Evolutionary conservation across 257 asterid species (phyloP).

Genomic region (Penstemon barbatus): DNA sequence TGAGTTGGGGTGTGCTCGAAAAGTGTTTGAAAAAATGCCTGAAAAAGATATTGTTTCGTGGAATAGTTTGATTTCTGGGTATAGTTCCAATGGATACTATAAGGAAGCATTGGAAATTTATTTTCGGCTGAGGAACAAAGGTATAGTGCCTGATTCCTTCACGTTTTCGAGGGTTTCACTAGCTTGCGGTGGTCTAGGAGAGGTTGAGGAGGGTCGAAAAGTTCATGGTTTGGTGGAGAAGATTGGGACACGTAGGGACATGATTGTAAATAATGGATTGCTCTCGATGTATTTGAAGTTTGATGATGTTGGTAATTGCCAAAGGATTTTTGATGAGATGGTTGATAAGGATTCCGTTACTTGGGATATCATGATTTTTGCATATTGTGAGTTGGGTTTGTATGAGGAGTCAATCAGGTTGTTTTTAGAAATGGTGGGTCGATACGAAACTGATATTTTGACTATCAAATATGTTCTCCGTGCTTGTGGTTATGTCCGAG

Average conservation of each 20-base stretch:
- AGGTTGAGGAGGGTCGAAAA: constrained; percentile 53
- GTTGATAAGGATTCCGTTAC: constrained; percentile 58
- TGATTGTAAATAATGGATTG: constrained; percentile 56
- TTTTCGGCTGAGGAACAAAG: constrained; percentile 38
- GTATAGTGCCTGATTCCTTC: constrained; percentile 54
- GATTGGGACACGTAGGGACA: constrained; percentile 51
- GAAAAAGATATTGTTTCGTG: constrained; percentile 69
- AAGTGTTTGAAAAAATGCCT: constrained; percentile 69
- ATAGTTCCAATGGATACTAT: constrained; percentile 62
- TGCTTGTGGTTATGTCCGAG: constrained; percentile 67
- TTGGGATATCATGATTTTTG: constrained; percentile 78
- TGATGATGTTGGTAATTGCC: constrained; percentile 43
- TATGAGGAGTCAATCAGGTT: constrained; percentile 55
- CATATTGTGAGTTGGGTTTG: constrained; percentile 50
- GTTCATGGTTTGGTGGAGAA: constrained; percentile 69
- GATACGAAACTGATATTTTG: constrained; percentile 60
- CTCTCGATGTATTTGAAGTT: constrained; percentile 73
- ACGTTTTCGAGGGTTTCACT: constrained; percentile 53
- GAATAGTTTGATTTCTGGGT: constrained; percentile 83
- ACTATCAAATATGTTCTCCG: constrained; percentile 63
- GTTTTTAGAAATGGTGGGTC: constrained; percentile 51
- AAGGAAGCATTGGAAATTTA: constrained; percentile 58
- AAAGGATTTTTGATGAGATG: constrained; percentile 58
- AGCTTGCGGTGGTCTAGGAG: constrained; percentile 64
- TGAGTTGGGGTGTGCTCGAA: constrained; percentile 44